Percentiles rank a stretch among this genome's conserved stretches.
Conservation (phyloP, 2,329 filamentous ascomycete species). For the Simplicillium sp. region DNA sequence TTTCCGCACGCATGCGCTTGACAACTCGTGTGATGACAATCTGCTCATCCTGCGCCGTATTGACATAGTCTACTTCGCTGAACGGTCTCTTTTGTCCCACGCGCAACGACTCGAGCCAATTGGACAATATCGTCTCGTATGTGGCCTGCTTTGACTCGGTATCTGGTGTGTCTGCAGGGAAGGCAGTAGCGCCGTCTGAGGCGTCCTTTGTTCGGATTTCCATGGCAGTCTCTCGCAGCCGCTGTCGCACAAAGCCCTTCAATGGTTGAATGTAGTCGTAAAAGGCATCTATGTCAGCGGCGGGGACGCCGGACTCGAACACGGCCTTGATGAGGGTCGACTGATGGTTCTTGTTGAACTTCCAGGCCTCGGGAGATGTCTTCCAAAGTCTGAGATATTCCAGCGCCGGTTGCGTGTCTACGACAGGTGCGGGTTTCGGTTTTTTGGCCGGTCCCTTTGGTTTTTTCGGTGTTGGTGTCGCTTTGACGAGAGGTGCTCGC, state of each 20-base stretch:
- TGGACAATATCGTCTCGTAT: slow-evolving; percentile 46
- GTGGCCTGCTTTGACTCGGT: slow-evolving; percentile 38
- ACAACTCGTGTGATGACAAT: slow-evolving; percentile 45
- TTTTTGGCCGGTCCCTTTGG: slow-evolving; percentile 29
- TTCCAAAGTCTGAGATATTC: slow-evolving; percentile 72
- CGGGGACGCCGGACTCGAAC: slow-evolving; percentile 64
- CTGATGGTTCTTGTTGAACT: slow-evolving; percentile 94
- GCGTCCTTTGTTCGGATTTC: slow-evolving; percentile 50
- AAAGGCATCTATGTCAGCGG: slow-evolving; percentile 58
- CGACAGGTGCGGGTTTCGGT: slow-evolving; percentile 23
- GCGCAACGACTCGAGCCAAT: slow-evolving; percentile 29
- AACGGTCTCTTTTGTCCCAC: slow-evolving; percentile 35
- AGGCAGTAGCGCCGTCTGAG: slow-evolving; percentile 35
- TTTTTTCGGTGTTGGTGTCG: slow-evolving; percentile 22
- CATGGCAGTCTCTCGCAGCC: slow-evolving; percentile 57
- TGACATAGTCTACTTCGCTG: slow-evolving; percentile 41
- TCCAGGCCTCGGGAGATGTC: slow-evolving; percentile 64
- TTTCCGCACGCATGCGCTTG: slow-evolving; percentile 55
- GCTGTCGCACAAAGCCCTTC: slow-evolving; percentile 62
- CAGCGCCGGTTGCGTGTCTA: slow-evolving; percentile 54
- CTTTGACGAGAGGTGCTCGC: slow-evolving; percentile 18
- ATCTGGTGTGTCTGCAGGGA: slow-evolving; percentile 38
- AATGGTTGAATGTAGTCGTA: slow-evolving; percentile 72
- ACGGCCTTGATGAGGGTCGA: slow-evolving; percentile 75
- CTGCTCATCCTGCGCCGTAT: slow-evolving; percentile 36